These are phyloP conservation scores for Leishmania turanica DNA, from an alignment of 208 protist genomes.

Conservation along the genomic window DNA sequence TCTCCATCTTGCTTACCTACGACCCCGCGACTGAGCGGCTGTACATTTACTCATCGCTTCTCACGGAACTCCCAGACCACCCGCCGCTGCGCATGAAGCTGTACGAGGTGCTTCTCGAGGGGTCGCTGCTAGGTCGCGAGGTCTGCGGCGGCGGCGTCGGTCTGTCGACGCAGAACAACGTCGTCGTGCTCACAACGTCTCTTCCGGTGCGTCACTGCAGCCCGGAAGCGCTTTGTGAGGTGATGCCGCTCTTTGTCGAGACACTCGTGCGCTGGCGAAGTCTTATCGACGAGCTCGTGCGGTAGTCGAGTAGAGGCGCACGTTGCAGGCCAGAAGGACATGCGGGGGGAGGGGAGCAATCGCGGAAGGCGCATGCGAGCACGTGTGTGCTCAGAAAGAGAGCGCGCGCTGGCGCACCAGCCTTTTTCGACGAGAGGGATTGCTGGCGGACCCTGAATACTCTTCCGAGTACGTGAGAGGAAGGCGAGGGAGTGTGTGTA, in stretches of 20 bases:
- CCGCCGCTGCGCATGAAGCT: slow-evolving; percentile 56
- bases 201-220: slow-evolving; percentile 50
- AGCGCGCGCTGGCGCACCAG: not conserved
- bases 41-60: slow-evolving; percentile 75
- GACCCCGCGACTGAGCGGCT: slow-evolving; percentile 80
- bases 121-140: slow-evolving; percentile 76
- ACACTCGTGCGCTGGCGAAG: slow-evolving; percentile 66
- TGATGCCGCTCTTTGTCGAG: slow-evolving; percentile 74
- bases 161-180: slow-evolving; percentile 52
- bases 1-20: slow-evolving; percentile 74
- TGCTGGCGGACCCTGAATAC: not conserved
- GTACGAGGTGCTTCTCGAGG: slow-evolving; percentile 80
- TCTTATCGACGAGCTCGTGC: slow-evolving; percentile 58
- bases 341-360: not conserved
- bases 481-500: not conserved
- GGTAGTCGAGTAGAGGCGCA: not conserved
- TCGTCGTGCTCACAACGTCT: slow-evolving; percentile 75
- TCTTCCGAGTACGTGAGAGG: not conserved
- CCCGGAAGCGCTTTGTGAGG: slow-evolving; percentile 46
- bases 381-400: not conserved
- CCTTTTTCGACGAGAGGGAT: not conserved
- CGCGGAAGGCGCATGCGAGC: not conserved
- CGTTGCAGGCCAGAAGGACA: not conserved
- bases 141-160: slow-evolving; percentile 82
- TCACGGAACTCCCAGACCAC: slow-evolving; percentile 58